Evolutionary conservation across 345 rosid species (phyloP).

Genomic region (Linum tenue): DNA sequence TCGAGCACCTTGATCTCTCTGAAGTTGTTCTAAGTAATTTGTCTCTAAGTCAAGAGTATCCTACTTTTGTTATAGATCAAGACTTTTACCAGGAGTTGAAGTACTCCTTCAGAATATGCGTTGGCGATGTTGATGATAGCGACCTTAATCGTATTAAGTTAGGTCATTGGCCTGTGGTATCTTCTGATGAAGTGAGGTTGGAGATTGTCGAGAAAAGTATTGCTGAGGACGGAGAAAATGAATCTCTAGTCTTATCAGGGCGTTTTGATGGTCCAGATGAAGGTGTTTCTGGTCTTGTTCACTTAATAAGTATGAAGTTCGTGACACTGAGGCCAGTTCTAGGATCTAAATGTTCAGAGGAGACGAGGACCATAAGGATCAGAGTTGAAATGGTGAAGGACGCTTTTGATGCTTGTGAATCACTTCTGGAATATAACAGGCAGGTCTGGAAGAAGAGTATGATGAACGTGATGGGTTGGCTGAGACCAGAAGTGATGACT

Average conservation of each 20-base stretch:
- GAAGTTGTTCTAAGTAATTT: slow-evolving; percentile 60
- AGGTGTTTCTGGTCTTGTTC: slow-evolving; percentile 72
- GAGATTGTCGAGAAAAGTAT: slow-evolving; percentile 42
- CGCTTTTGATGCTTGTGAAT: slow-evolving; percentile 67
- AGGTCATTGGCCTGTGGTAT: slow-evolving; percentile 79
- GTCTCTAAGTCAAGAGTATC: slow-evolving; percentile 32
- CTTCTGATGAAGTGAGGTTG: slow-evolving; percentile 45
- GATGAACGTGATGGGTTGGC: slow-evolving; percentile 85
- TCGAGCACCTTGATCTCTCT: slow-evolving; percentile 67
- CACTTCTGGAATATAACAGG: slow-evolving; percentile 55
- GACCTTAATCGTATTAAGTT: slow-evolving; percentile 56
- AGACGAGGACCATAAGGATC: slow-evolving; percentile 42
- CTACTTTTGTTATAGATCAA: slow-evolving; percentile 27
- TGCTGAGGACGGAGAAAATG: slow-evolving; percentile 25
- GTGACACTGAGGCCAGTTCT: slow-evolving; percentile 55
- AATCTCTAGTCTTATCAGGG: slow-evolving; percentile 48
- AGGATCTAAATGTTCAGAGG: slow-evolving; percentile 25
- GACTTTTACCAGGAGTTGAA: slow-evolving; percentile 30
- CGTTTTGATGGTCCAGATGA: slow-evolving; percentile 81
- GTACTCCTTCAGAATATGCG: slow-evolving; percentile 55
- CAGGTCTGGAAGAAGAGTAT: slow-evolving; percentile 84
- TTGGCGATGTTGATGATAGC: slow-evolving; percentile 37
- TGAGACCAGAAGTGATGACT: slow-evolving; percentile 80
- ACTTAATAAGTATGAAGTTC: slow-evolving; percentile 57
- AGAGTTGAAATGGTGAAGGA: slow-evolving; percentile 69